These are phyloP conservation scores for Breynia disticha DNA, from an alignment of 441 rosid genomes.

Conservation along the genomic window DNA sequence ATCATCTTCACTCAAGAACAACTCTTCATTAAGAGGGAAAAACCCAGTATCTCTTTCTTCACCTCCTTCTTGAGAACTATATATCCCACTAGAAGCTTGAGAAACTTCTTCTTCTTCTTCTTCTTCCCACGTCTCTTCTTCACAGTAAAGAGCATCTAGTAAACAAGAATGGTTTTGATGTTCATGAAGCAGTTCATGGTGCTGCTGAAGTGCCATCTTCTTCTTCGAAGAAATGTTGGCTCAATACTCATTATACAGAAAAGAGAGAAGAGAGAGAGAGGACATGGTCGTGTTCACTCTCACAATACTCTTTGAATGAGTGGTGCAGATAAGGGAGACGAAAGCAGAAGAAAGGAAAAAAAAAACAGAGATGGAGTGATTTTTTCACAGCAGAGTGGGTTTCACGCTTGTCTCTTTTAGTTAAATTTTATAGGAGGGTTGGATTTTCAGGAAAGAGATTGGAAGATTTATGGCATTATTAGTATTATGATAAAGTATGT, in stretches of 20 bases:
- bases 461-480: too few species aligned
- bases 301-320: not conserved
- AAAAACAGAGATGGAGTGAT: slow-evolving; percentile 6
- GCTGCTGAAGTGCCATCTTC: slow-evolving; percentile 48
- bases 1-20: slow-evolving; percentile 52
- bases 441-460: too few species aligned
- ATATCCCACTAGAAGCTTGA: not conserved
- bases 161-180: slow-evolving; percentile 29
- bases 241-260: slow-evolving; percentile 21
- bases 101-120: not conserved
- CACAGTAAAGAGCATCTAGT: slow-evolving; percentile 71
- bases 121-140: slow-evolving; percentile 63
- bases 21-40: slow-evolving; percentile 45
- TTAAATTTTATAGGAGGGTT: slow-evolving; percentile 2
- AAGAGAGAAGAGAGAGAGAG: slow-evolving; percentile 8
- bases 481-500: too few species aligned
- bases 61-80: not conserved
- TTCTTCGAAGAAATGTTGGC: slow-evolving; percentile 26
- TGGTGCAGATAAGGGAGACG: slow-evolving; percentile 5
- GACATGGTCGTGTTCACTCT: slow-evolving; percentile 7
- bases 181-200: slow-evolving; percentile 15
- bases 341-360: slow-evolving; percentile 1
- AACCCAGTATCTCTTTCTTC: slow-evolving; percentile 1
- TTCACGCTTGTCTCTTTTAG: slow-evolving; percentile 30
- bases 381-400: slow-evolving; percentile 23